Evolutionary conservation across 2,329 filamentous ascomycete genomes (phyloP), one percentile per base, ranked within the genome.

Genomic region (Pseudodiploospora longispora): DNA sequence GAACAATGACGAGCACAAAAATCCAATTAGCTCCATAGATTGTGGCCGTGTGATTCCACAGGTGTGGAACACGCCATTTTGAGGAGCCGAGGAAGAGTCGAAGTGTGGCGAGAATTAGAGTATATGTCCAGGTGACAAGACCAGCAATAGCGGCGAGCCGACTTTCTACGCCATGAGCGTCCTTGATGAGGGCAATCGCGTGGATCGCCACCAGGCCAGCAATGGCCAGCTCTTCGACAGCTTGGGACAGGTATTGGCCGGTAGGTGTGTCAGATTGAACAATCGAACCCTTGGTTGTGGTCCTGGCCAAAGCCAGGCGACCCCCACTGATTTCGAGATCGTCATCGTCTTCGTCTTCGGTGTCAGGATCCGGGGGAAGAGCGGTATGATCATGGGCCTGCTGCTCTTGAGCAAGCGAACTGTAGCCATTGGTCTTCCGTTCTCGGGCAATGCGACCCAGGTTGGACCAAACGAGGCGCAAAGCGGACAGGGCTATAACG

Each of bases 41-140:
- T 50, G 76, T 68, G 19, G 88, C 85, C 0, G 93, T 97, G 64
- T 98, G 93, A 59, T 91, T 90, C 93, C 93, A 98, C 6, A 97
- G 69, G 47, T 77, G 74, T 6, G 85, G 83, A 10, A 93, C 61
- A 63, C 62, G 76, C 76, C 68, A 87, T 73, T 71, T 79, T 56
- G 67, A 79, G 66, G 69, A 80, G 63, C 63, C 83, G 65, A 73
- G 79, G 66, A 66, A 82, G 56, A 96, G 69, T 31, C 93, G 82
- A 36, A 89, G 67, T 19, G 80, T 77, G 10, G 82, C 82, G 47
- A 98, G 75, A 10, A 82, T 65, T 29, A 91, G 71, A 34, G 90
- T 78, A 60, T 97, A 98, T 42, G 78, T 64, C 91, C 93, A 97
- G 30, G 80, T 80, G 8, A 80, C 65, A 31, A 95, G 69, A 40